Evolutionary conservation across 2,329 filamentous ascomycete genomes (phyloP).

Genomic region (Hypocreales sp.): DNA sequence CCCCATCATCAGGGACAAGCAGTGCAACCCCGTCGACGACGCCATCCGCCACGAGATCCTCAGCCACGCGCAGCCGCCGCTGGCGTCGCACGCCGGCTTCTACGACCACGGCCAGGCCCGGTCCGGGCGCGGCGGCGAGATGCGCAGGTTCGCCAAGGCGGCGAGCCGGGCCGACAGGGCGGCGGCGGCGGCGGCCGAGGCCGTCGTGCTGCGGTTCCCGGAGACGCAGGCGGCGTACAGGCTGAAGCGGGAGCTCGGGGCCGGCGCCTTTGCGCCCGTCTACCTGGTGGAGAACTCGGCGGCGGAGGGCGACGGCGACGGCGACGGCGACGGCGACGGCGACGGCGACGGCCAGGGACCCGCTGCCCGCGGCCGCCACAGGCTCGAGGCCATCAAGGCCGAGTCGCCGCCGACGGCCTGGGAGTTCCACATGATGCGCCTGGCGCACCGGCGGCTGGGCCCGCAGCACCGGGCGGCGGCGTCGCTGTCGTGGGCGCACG

Average conservation of each 20-base stretch:
- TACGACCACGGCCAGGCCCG: conserved; percentile 51
- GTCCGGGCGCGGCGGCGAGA: conserved; percentile 55
- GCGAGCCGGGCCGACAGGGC: conserved; percentile 39
- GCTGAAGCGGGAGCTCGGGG: conserved; percentile 72
- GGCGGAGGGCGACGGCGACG: conserved; percentile 26
- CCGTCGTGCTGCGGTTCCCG: conserved; percentile 53
- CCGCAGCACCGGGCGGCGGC: conserved; percentile 54
- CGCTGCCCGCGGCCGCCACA: conserved; percentile 36
- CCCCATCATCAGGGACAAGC: conserved; percentile 63
- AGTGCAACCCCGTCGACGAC: conserved; percentile 85
- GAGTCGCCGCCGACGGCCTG: conserved; percentile 77
- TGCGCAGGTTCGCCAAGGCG: conserved; percentile 67
- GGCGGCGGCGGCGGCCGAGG: conserved; percentile 37
- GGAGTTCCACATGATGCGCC: conserved; percentile 94
- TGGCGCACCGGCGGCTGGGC: conserved; percentile 62
- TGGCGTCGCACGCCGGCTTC: conserved; percentile 65
- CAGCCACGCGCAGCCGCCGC: conserved; percentile 53
- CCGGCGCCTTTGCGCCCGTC: conserved; percentile 88
- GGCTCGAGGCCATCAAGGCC: conserved; percentile 83
- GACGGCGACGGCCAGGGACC: conserved; percentile 40
- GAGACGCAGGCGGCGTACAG: conserved; percentile 54
- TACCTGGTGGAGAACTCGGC: conserved; percentile 72
- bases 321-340: conserved; percentile 31
- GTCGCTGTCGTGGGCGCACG: conserved; percentile 70
- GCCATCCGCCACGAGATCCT: conserved; percentile 60